Percentiles rank a stretch among this genome's conserved stretches.
These are phyloP conservation scores for Puccinia novopanici DNA, from an alignment of 1,284 basidiomycete genomes.

Conservation along the genomic window DNA sequence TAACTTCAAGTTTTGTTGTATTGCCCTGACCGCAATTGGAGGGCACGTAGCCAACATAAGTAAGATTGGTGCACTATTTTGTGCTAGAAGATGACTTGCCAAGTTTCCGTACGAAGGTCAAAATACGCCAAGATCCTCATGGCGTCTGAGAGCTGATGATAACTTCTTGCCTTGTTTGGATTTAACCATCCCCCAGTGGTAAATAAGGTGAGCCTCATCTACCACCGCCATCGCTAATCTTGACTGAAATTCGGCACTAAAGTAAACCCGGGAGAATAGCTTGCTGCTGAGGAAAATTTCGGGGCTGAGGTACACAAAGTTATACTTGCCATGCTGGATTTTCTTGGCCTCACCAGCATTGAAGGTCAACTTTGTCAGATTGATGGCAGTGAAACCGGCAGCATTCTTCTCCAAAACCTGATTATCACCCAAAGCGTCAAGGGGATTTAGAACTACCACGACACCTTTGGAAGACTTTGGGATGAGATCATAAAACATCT, in stretches of 20 bases:
- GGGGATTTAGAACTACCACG: too few species aligned
- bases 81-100: neutral
- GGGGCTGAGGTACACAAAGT: too few species aligned
- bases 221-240: neutral
- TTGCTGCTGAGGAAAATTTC: neutral
- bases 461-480: too few species aligned
- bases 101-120: neutral
- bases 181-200: neutral
- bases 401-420: neutral
- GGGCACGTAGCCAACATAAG: neutral
- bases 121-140: neutral
- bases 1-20: neutral
- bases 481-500: too few species aligned
- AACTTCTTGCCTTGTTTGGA: neutral
- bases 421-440: neutral
- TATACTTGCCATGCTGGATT: too few species aligned
- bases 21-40: neutral
- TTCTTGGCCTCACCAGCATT: too few species aligned
- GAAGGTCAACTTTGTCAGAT: neutral
- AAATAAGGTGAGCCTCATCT: too few species aligned
- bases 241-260: neutral
- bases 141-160: neutral
- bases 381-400: neutral
- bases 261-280: neutral
- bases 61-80: neutral